Evolutionary conservation across 805 yeast genomes (phyloP).

Genomic region (Candida berthetii): DNA sequence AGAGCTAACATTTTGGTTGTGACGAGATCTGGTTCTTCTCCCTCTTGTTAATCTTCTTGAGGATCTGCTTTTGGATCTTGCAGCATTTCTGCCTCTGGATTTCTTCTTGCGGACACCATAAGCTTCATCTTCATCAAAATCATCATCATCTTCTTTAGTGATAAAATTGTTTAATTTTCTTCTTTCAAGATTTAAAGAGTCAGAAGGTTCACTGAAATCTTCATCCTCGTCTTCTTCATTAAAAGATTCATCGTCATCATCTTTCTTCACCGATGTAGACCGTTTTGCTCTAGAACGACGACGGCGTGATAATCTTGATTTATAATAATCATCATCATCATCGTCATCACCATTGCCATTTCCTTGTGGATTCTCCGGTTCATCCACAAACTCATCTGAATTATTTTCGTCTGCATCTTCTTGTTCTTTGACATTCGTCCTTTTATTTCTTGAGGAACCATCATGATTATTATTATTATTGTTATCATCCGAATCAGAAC

Average conservation of each 20-base stretch:
- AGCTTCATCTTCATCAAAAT: conserved; percentile 18
- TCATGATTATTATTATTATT: conserved; percentile 3
- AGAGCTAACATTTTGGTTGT: conserved; percentile 7
- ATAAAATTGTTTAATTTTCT: conserved; percentile 18
- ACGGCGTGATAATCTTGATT: conserved; percentile 2
- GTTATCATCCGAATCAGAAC: background rate
- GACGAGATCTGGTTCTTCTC: conserved; percentile 7
- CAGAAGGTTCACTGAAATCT: conserved; percentile 7
- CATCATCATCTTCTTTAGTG: conserved; percentile 22
- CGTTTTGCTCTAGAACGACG: conserved; percentile 5
- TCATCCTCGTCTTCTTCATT: conserved; percentile 26
- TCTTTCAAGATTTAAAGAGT: conserved; percentile 6
- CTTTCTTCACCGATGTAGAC: conserved; percentile 3
- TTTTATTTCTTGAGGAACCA: background rate
- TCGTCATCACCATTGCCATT: conserved; percentile 4
- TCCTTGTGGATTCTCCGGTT: conserved; percentile 1
- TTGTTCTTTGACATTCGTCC: background rate
- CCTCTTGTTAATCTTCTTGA: conserved; percentile 7
- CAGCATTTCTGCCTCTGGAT: conserved; percentile 4
- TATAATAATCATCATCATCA: conserved; percentile 4
- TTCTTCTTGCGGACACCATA: conserved; percentile 7
- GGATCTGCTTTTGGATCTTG: conserved; percentile 6
- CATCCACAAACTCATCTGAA: conserved; percentile 1
- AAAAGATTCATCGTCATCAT: conserved; percentile 24
- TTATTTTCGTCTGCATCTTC: conserved; percentile 8